Percentiles rank a stretch among this genome's conserved stretches.
Conservation (phyloP, 1,284 basidiomycete species). For the Leccinum fallax region DNA sequence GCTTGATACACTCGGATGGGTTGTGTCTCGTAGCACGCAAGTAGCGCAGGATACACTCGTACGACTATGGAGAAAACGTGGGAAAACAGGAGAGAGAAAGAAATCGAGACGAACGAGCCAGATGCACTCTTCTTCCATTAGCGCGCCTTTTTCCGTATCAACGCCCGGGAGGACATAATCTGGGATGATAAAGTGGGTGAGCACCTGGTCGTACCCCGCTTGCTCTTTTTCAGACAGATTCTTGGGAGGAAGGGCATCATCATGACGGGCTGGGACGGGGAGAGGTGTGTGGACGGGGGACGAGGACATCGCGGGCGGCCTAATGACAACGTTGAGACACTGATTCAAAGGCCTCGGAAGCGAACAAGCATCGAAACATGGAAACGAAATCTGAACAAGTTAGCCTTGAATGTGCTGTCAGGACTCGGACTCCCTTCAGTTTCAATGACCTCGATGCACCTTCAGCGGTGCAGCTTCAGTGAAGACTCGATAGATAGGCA, state of each 20-base stretch:
- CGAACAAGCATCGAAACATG: not conserved
- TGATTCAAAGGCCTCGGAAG: not conserved
- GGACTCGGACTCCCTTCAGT: too few species aligned
- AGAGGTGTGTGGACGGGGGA: not conserved
- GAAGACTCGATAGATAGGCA: too few species aligned
- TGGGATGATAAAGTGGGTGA: constrained; percentile 56
- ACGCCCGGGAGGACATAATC: constrained; percentile 56
- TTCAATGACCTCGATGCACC: too few species aligned
- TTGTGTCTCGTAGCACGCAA: constrained; percentile 76
- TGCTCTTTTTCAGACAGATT: not conserved
- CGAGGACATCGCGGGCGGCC: not conserved
- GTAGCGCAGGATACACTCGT: constrained; percentile 71
- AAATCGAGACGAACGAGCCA: constrained; percentile 57
- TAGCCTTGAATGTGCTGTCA: too few species aligned
- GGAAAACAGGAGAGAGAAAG: not conserved
- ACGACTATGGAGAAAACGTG: constrained; percentile 39
- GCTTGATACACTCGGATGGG: constrained; percentile 52
- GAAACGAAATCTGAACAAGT: too few species aligned
- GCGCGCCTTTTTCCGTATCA: constrained; percentile 43
- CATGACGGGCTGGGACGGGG: not conserved
- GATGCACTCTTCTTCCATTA: constrained; percentile 70
- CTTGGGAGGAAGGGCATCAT: not conserved
- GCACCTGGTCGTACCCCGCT: constrained; percentile 53
- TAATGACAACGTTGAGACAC: not conserved
- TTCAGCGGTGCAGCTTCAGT: too few species aligned